A percentile compares a stretch with the other conserved stretches of the same genome.
Evolutionary conservation across 1,284 basidiomycete genomes (phyloP).

Genomic region (Coniferiporia sulphurascens): DNA sequence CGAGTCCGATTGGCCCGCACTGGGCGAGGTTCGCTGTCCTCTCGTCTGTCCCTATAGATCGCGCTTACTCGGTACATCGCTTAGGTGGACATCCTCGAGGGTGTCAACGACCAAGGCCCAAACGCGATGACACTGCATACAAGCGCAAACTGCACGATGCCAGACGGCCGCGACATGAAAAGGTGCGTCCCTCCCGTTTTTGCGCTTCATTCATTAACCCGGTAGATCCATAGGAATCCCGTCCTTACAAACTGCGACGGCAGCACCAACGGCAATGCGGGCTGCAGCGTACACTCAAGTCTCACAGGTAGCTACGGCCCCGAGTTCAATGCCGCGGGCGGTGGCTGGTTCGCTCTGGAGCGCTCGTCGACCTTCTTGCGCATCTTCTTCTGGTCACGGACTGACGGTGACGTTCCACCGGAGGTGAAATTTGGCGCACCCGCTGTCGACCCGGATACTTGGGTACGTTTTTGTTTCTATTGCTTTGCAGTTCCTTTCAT

Average conservation of each 20-base stretch:
- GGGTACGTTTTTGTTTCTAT: slow-evolving; percentile 33
- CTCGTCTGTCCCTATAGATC: neutral
- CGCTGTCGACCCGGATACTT: slow-evolving; percentile 41
- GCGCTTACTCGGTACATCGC: slow-evolving; percentile 13
- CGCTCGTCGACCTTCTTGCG: slow-evolving; percentile 52
- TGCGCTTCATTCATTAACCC: neutral
- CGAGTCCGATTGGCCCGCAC: slow-evolving; percentile 31
- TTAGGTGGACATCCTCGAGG: slow-evolving; percentile 36
- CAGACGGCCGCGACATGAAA: slow-evolving; percentile 18
- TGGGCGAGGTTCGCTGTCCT: slow-evolving; percentile 20
- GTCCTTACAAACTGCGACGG: slow-evolving; percentile 49
- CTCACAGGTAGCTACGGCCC: slow-evolving; percentile 52
- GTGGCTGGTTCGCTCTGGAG: slow-evolving; percentile 60
- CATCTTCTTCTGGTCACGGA: slow-evolving; percentile 50
- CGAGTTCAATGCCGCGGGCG: slow-evolving; percentile 53
- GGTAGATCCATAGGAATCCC: slow-evolving; percentile 29
- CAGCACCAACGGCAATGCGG: slow-evolving; percentile 49
- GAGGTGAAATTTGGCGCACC: slow-evolving; percentile 37
- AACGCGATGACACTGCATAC: slow-evolving; percentile 41
- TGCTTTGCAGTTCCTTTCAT: neutral
- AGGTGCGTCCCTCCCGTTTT: slow-evolving; percentile 19
- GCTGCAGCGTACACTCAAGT: slow-evolving; percentile 55
- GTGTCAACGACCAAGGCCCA: slow-evolving; percentile 32
- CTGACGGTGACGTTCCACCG: slow-evolving; percentile 32
- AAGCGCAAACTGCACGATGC: slow-evolving; percentile 27